Evolutionary conservation across 768 basidiomycete species (phyloP).

Genomic region (Mrakia blollopis): DNA sequence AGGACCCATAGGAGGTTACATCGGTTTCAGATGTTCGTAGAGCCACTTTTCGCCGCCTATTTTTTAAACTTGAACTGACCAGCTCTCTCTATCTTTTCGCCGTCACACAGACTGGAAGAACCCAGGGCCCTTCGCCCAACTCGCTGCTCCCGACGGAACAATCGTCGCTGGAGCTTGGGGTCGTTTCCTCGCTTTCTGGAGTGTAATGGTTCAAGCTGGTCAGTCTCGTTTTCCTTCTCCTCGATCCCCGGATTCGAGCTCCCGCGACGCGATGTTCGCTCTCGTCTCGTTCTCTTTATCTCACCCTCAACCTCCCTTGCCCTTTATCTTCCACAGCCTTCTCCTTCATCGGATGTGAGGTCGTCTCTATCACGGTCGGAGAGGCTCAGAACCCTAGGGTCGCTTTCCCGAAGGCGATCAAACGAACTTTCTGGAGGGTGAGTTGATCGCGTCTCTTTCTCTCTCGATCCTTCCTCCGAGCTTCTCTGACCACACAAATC

Average conservation of each 20-base stretch:
- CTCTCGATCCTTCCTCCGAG: too few relatives aligned
- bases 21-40: slow-evolving; percentile 33
- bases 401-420: slow-evolving; percentile 23
- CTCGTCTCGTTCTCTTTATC: too few relatives aligned
- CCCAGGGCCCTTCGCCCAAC: slow-evolving; percentile 28
- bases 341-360: slow-evolving; percentile 31
- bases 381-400: slow-evolving; percentile 48
- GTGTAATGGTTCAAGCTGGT: slow-evolving; percentile 42
- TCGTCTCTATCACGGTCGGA: slow-evolving; percentile 43
- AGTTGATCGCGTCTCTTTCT: too few relatives aligned
- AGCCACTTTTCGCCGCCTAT: too few relatives aligned
- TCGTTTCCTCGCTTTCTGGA: slow-evolving; percentile 46
- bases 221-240: too few relatives aligned
- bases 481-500: too few relatives aligned
- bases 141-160: slow-evolving; percentile 1
- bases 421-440: slow-evolving; percentile 32
- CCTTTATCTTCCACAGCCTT: too few relatives aligned
- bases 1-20: slow-evolving; percentile 32
- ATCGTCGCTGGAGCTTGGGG: slow-evolving; percentile 34
- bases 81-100: too few relatives aligned
- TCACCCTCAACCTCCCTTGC: too few relatives aligned
- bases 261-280: too few relatives aligned
- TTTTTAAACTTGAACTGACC: too few relatives aligned
- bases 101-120: slow-evolving; percentile 16
- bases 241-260: too few relatives aligned